Conservation (phyloP, 1,284 basidiomycete species). For the Kwoniella shivajii region DNA sequence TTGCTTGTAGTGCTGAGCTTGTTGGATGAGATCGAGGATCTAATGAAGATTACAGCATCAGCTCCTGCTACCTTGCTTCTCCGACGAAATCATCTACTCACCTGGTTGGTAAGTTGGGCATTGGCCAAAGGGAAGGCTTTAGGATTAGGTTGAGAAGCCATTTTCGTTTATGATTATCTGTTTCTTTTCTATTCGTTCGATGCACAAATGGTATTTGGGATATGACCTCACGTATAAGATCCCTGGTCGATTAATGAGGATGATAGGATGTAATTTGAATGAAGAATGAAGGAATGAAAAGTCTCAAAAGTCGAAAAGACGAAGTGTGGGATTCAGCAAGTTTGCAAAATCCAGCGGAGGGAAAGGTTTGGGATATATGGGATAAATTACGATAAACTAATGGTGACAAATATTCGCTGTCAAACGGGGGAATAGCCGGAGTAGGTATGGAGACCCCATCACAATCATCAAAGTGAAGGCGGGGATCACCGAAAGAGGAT, state of each 20-base stretch:
- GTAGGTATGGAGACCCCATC: background rate
- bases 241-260: conserved; percentile 29
- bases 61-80: background rate
- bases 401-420: background rate
- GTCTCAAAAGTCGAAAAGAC: background rate
- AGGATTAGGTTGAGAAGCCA: conserved; percentile 56
- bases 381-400: conserved; percentile 11
- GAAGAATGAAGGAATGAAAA: conserved; percentile 4
- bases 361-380: background rate
- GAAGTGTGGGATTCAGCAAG: background rate
- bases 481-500: background rate
- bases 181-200: conserved; percentile 10
- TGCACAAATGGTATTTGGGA: background rate
- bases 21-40: conserved; percentile 88
- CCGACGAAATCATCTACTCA: conserved; percentile 54
- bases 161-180: conserved; percentile 19
- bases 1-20: conserved; percentile 91
- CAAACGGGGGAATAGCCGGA: background rate
- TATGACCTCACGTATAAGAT: conserved; percentile 32
- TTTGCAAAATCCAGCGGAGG: conserved; percentile 9
- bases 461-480: background rate
- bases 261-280: background rate
- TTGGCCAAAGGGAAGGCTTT: conserved; percentile 95
- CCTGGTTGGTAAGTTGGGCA: conserved; percentile 89
- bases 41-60: conserved; percentile 43